Evolutionary conservation across 1,284 basidiomycete genomes (phyloP).

Genomic region (Rhodotorula sp.): DNA sequence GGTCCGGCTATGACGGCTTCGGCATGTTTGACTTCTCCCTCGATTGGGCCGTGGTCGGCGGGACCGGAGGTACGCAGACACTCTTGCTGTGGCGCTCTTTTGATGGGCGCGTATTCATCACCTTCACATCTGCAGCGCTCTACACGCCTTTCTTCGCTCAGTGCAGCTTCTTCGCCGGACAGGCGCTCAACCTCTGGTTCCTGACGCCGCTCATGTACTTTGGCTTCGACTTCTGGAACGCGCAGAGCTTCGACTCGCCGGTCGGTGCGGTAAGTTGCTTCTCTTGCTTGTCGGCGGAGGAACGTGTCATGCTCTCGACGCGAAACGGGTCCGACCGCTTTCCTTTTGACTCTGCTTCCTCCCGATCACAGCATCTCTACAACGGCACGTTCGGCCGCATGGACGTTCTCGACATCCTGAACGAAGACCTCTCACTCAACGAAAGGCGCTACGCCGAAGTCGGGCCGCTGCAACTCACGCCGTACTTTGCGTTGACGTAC

Average conservation of each 20-base stretch:
- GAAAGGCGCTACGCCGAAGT: slow-evolving; percentile 40
- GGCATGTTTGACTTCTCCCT: slow-evolving; percentile 49
- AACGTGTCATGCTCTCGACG: not conserved
- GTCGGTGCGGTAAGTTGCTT: slow-evolving; percentile 43
- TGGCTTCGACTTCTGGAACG: slow-evolving; percentile 50
- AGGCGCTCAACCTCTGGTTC: slow-evolving; percentile 49
- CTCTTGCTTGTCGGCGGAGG: too few species aligned
- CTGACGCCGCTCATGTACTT: slow-evolving; percentile 51
- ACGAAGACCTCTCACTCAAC: slow-evolving; percentile 38
- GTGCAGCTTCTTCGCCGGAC: slow-evolving; percentile 34
- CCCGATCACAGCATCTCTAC: slow-evolving; percentile 44
- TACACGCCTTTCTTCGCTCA: slow-evolving; percentile 44
- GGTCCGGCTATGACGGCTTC: slow-evolving; percentile 51
- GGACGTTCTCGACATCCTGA: slow-evolving; percentile 43
- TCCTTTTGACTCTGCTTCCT: too few species aligned
- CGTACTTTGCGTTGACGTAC: slow-evolving; percentile 51
- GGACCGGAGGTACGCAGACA: slow-evolving; percentile 30
- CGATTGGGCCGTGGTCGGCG: slow-evolving; percentile 45
- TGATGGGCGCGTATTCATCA: too few species aligned
- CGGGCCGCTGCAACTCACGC: slow-evolving; percentile 49
- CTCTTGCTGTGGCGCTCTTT: not conserved
- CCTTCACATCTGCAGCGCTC: slow-evolving; percentile 5
- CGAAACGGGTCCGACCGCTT: not conserved
- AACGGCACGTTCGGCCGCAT: slow-evolving; percentile 42
- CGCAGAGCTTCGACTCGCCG: slow-evolving; percentile 48